Percentiles rank a stretch among this genome's conserved stretches.
These are phyloP conservation scores for Neurospora terricola DNA, from an alignment of 495 filamentous ascomycete species.

Conservation along the genomic window DNA sequence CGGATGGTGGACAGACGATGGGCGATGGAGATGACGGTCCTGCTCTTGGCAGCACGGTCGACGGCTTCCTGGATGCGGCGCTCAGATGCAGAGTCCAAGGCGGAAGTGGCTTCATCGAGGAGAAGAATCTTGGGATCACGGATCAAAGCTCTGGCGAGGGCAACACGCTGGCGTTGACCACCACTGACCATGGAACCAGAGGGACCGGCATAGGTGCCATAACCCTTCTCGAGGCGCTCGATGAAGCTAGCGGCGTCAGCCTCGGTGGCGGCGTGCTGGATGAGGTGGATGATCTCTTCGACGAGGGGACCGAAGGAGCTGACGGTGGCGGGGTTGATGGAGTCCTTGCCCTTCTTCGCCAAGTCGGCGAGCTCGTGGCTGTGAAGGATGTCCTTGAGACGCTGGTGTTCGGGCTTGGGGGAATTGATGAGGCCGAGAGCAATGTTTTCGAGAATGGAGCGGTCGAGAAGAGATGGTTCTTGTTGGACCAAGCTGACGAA, in stretches of 20 bases:
- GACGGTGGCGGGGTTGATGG: not conserved
- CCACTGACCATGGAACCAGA: conserved; percentile 80
- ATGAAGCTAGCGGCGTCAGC: conserved; percentile 88
- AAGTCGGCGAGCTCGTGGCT: conserved; percentile 8
- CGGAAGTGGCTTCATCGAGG: conserved; percentile 85
- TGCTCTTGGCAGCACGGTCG: conserved; percentile 66
- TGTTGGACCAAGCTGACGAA: conserved; percentile 75
- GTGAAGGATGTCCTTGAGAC: conserved; percentile 14
- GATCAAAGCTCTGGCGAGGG: conserved; percentile 71
- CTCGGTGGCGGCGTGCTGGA: conserved; percentile 70
- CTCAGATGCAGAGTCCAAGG: conserved; percentile 86
- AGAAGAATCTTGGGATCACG: conserved; percentile 80
- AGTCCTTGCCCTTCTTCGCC: conserved; percentile 8
- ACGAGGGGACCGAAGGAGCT: not conserved
- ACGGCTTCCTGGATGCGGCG: conserved; percentile 84
- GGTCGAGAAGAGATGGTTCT: conserved; percentile 72
- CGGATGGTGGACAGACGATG: conserved; percentile 95
- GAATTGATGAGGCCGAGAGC: conserved; percentile 80
- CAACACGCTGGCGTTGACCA: conserved; percentile 88
- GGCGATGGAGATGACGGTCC: conserved; percentile 89
- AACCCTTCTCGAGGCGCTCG: conserved; percentile 65
- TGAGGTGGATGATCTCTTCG: conserved; percentile 53
- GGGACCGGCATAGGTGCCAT: conserved; percentile 85
- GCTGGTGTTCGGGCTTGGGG: conserved; percentile 49
- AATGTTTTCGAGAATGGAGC: conserved; percentile 76